Base-by-base conservation (phyloP, 768 basidiomycete genomes). In the Podaxis sp. region DNA sequence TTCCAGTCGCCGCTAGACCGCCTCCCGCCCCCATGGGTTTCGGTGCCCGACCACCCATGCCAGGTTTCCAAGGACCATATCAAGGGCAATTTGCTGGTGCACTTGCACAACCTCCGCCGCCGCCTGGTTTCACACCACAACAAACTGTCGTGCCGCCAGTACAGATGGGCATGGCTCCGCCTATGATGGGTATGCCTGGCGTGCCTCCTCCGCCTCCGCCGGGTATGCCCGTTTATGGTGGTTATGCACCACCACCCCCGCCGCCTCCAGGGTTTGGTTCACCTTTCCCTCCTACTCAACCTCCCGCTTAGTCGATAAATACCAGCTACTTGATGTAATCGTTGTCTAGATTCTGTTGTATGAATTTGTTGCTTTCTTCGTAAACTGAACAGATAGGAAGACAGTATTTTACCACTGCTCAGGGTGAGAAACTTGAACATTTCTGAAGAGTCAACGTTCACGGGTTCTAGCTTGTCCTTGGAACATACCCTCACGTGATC, bases 71-170 rank as follows among this genome's bases (percentile, higher is more conserved):
- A 67, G 89, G 86, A 15, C 88, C 86, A 1, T 91, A 92, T 69
- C 88, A 91, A 77, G 94, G 94, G n/a, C 94, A 96, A 75, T 96
- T 94, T 71, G 94, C 94, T 9, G 94, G 94, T 41, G 89, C 84
- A 15, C 82, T 97, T 59, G 91, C 93, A 2, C 87, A 85, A 54
- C 90, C 91, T 0, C 87, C 90, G 2, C 91, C 93, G 0, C 91
- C 92, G 0, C 85, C 89, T 55, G 92, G 91, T 9, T 93, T 93
- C 63, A 83, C 87, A 0, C 84, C 85, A 19, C 89, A 90, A 67
- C 88, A 89, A 70, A 86, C 87, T 4, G 79, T 89, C 43, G 76
- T 87, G 65, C 83, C 84, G 41, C 77, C 73, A 24, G 80, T 82
- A 74, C 74, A 73, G 13, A 78, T 81, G 77, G 74, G 68, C n/a